These are phyloP conservation scores for Tulasnella sp. DNA, from an alignment of 768 basidiomycete genomes.

Conservation along the genomic window DNA sequence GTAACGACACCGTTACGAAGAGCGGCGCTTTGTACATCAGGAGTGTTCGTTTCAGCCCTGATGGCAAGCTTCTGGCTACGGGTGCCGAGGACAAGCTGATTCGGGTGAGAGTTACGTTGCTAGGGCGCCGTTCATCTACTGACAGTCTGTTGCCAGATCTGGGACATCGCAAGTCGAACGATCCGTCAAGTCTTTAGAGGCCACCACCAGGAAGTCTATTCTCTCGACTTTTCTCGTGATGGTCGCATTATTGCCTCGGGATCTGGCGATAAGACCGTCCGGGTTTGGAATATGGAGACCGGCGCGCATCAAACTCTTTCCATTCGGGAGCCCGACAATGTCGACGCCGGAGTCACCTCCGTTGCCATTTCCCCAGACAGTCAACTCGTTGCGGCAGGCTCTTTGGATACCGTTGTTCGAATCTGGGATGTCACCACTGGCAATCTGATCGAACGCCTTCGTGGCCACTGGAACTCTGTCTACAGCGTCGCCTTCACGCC, in stretches of 20 bases:
- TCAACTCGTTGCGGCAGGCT: slow-evolving; percentile 51
- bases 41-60: slow-evolving; percentile 71
- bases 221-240: slow-evolving; percentile 83
- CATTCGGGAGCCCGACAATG: slow-evolving; percentile 46
- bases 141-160: slow-evolving; percentile 49
- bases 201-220: slow-evolving; percentile 90
- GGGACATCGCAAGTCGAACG: slow-evolving; percentile 77
- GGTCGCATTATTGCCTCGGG: slow-evolving; percentile 83
- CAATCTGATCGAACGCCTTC: slow-evolving; percentile 57
- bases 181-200: slow-evolving; percentile 79
- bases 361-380: slow-evolving; percentile 75
- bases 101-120: slow-evolving; percentile 45
- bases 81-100: slow-evolving; percentile 91
- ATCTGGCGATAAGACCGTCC: slow-evolving; percentile 64
- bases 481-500: slow-evolving; percentile 89
- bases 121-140: neutral
- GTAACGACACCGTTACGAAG: slow-evolving; percentile 66
- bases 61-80: slow-evolving; percentile 63
- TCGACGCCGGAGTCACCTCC: slow-evolving; percentile 68
- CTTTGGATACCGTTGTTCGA: slow-evolving; percentile 56
- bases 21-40: slow-evolving; percentile 83
- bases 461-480: slow-evolving; percentile 76
- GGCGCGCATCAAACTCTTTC: slow-evolving; percentile 39
- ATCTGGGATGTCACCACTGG: slow-evolving; percentile 79
- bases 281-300: slow-evolving; percentile 53